Evolutionary conservation across 2,329 filamentous ascomycete species (phyloP).

Genomic region (Dendrostoma leiphaemia): DNA sequence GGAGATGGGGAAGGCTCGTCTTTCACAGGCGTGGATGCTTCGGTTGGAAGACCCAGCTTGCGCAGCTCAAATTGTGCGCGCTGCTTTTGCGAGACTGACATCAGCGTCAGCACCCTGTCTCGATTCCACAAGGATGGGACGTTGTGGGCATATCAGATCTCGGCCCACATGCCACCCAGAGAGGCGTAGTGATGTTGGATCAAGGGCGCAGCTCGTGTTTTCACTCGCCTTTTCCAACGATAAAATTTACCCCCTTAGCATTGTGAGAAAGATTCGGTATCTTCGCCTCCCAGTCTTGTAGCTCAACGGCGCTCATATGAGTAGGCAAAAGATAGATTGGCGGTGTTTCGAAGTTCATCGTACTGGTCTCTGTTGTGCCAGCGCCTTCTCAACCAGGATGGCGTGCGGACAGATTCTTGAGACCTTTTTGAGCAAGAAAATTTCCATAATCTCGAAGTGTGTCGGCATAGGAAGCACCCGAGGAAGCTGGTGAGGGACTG

Average conservation of each 20-base stretch:
- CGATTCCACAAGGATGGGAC: no score
- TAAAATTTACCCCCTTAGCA: constrained; percentile 66
- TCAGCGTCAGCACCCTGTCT: background rate
- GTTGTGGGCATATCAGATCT: no score
- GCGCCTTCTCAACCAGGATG: no score
- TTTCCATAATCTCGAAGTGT: no score
- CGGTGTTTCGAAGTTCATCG: constrained; percentile 46
- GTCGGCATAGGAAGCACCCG: no score
- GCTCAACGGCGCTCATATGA: constrained; percentile 62
- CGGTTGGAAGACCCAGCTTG: constrained; percentile 58
- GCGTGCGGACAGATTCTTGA: no score
- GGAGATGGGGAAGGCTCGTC: constrained; percentile 21
- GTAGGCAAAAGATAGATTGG: constrained; percentile 71
- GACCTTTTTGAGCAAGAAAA: no score
- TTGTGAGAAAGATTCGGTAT: constrained; percentile 69
- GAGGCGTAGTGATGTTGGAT: no score
- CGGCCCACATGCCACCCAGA: no score
- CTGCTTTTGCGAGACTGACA: constrained; percentile 57
- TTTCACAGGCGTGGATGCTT: constrained; percentile 37
- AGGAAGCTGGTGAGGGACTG: no score
- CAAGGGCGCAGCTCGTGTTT: background rate
- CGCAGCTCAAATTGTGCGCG: constrained; percentile 78
- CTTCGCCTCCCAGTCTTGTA: constrained; percentile 62
- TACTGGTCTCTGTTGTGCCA: no score
- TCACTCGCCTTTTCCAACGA: constrained; percentile 61